A percentile compares a stretch with the other conserved stretches of the same genome.
Evolutionary conservation across 805 yeast species (phyloP).

Genomic region (Saccharomycopsis sp.): DNA sequence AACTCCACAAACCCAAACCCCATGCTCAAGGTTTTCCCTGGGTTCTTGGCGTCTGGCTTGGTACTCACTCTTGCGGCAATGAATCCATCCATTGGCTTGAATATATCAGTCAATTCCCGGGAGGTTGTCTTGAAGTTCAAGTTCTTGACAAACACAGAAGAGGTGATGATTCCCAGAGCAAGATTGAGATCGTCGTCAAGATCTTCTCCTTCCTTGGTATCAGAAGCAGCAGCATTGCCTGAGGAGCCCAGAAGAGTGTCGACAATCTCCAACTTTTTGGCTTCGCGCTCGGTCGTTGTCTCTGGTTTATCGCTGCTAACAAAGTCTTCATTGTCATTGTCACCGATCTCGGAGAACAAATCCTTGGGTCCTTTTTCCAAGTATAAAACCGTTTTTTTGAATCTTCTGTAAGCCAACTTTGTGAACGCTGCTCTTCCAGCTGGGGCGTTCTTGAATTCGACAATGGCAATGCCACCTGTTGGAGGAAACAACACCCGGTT

Average conservation of each 20-base stretch:
- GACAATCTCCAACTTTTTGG: constrained; percentile 32
- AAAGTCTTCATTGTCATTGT: constrained; percentile 31
- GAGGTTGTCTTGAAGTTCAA: constrained; percentile 75
- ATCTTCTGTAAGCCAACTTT: constrained; percentile 77
- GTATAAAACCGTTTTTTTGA: constrained; percentile 79
- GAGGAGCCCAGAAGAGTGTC: too few relatives aligned
- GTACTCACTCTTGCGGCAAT: constrained; percentile 74
- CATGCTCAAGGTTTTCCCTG: constrained; percentile 72
- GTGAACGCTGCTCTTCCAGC: constrained; percentile 85
- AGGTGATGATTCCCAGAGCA: too few relatives aligned
- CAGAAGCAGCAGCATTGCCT: constrained; percentile 29
- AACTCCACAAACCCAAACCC: constrained; percentile 97
- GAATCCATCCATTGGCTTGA: constrained; percentile 71
- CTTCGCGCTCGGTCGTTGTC: constrained; percentile 20
- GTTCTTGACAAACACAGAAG: constrained; percentile 86
- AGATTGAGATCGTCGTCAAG: constrained; percentile 43
- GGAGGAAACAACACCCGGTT: constrained; percentile 88
- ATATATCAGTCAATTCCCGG: constrained; percentile 45
- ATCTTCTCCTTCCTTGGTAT: constrained; percentile 25
- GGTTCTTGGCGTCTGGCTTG: constrained; percentile 75
- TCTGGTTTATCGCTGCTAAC: too few relatives aligned
- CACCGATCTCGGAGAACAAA: constrained; percentile 53
- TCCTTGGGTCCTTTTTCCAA: constrained; percentile 90
- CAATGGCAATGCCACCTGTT: constrained; percentile 90
- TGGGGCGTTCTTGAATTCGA: constrained; percentile 76